Percentiles rank a stretch among this genome's conserved stretches.
Conservation (phyloP, 495 filamentous ascomycete genomes). For the Penicillium diatomitis region DNA sequence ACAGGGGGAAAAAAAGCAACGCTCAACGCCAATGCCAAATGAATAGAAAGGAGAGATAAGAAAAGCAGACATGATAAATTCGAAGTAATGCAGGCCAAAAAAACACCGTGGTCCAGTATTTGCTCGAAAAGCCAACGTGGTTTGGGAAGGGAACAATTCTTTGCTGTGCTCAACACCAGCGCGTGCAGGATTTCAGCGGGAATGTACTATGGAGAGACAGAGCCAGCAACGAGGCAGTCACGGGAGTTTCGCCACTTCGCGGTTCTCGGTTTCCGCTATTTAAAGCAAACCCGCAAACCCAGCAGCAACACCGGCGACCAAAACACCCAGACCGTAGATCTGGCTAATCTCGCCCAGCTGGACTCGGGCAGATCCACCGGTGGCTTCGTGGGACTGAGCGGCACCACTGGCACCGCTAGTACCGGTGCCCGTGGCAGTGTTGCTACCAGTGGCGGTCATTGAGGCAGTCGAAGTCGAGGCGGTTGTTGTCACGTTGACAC, state of each 20-base stretch:
- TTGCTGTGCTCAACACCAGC: neutral
- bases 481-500: conserved; percentile 48
- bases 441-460: too few species aligned
- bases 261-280: neutral
- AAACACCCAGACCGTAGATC: conserved; percentile 47
- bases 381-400: conserved; percentile 3
- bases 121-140: neutral
- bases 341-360: conserved; percentile 44
- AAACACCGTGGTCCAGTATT: conserved; percentile 1
- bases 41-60: neutral
- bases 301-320: conserved; percentile 51
- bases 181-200: too few species aligned
- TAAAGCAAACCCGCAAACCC: conserved; percentile 56
- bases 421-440: conserved; percentile 25
- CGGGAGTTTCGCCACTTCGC: neutral
- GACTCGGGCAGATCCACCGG: conserved; percentile 15
- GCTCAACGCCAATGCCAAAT: conserved; percentile 10
- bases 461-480: conserved; percentile 10
- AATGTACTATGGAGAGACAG: too few species aligned
- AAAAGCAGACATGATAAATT: neutral
- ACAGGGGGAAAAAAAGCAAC: conserved; percentile 1
- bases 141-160: neutral
- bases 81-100: neutral
- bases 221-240: neutral
- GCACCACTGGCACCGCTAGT: conserved; percentile 26